Evolutionary conservation across 1,284 basidiomycete genomes (phyloP).

Genomic region (Pholiota adiposa): DNA sequence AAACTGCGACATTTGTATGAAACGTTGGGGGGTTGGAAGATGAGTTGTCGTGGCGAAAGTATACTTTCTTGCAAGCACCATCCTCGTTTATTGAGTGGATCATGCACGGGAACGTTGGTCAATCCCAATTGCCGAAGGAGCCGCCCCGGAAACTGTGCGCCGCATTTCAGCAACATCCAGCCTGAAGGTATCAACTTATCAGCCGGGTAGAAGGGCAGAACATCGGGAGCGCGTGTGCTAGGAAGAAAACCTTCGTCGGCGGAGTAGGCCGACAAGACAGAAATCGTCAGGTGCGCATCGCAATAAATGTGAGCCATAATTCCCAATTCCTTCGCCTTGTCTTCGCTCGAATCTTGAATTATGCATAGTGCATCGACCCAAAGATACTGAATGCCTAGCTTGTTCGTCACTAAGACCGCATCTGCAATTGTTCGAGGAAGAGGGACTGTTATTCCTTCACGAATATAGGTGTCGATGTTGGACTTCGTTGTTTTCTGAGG

Average conservation of each 20-base stretch:
- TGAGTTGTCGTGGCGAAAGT: conserved; percentile 2
- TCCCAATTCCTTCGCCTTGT: not conserved
- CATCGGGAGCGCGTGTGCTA: not conserved
- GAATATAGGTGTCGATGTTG: not conserved
- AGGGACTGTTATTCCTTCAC: not conserved
- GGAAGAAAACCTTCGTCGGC: conserved; percentile 2
- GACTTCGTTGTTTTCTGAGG: not conserved
- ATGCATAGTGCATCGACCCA: conserved; percentile 11
- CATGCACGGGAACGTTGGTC: not conserved
- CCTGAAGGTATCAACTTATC: not conserved
- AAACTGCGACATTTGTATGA: conserved; percentile 7
- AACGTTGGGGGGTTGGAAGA: not conserved
- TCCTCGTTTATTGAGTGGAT: not conserved
- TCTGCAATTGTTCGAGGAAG: conserved; percentile 5
- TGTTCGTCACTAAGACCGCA: conserved; percentile 2
- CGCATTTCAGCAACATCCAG: not conserved
- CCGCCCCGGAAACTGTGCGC: not conserved
- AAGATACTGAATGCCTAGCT: not conserved
- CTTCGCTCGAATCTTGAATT: conserved; percentile 5
- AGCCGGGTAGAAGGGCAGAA: not conserved
- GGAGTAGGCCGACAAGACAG: not conserved
- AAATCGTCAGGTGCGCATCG: not conserved
- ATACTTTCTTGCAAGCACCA: conserved; percentile 12
- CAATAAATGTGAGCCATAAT: conserved; percentile 5
- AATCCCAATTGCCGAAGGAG: not conserved